phyloP scores from a whole-genome alignment of 441 rosid genomes.

The Eruca vesicaria region DNA sequence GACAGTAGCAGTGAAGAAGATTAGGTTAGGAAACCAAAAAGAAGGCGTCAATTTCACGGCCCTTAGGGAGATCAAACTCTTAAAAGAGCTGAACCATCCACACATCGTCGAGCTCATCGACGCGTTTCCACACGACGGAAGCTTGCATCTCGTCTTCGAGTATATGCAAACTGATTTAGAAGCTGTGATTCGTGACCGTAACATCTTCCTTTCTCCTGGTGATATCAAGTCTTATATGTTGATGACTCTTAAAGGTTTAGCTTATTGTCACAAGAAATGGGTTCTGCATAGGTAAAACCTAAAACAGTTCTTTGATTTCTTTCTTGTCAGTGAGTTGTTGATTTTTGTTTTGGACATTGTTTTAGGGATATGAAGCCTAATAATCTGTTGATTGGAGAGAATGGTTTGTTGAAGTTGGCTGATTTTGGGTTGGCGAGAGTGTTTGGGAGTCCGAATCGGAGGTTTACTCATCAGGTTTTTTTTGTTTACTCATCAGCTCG shows the following conservation, averaged over 20 bases:
- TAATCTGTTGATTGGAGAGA: constrained; percentile 46
- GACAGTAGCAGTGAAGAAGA: constrained; percentile 55
- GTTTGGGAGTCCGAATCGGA: constrained; percentile 55
- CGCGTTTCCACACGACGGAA: constrained; percentile 55
- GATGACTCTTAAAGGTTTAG: constrained; percentile 54
- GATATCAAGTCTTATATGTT: constrained; percentile 56
- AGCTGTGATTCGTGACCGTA: constrained; percentile 57
- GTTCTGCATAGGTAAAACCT: constrained; percentile 42
- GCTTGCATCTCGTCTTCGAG: constrained; percentile 55
- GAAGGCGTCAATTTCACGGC: constrained; percentile 60
- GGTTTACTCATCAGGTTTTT: constrained; percentile 57
- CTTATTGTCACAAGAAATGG: constrained; percentile 57
- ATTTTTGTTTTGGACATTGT: neutral
- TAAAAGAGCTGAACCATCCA: constrained; percentile 55
- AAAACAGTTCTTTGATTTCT: no score
- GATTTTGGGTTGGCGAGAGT: constrained; percentile 55
- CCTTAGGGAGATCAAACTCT: constrained; percentile 49
- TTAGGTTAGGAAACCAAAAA: constrained; percentile 55
- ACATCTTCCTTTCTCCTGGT: constrained; percentile 52
- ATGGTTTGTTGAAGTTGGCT: constrained; percentile 48
- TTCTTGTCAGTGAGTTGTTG: neutral
- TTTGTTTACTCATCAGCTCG: neutral
- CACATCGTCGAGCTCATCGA: constrained; percentile 52
- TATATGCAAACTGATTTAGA: constrained; percentile 62
- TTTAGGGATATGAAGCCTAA: constrained; percentile 58